Evolutionary conservation across 2,329 filamentous ascomycete genomes (phyloP).

Genomic region (Rhynchosporium graminicola): DNA sequence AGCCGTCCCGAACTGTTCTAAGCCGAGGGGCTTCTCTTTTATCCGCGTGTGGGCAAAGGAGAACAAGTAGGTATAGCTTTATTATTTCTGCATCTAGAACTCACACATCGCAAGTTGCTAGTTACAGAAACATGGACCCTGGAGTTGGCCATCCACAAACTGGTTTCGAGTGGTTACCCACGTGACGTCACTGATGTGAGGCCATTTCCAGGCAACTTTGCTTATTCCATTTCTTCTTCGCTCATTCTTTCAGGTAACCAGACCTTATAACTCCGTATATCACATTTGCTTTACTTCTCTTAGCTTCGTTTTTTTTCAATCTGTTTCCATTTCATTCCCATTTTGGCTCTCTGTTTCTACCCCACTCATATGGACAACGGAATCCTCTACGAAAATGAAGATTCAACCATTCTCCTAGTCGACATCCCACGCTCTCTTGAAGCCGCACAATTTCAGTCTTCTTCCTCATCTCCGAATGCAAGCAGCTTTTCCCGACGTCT

Average conservation of each 20-base stretch:
- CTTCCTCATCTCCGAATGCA: background rate
- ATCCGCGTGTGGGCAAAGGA: constrained; percentile 4
- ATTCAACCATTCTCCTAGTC: constrained; percentile 56
- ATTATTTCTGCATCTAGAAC: background rate
- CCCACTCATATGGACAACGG: constrained; percentile 21
- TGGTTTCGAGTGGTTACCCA: background rate
- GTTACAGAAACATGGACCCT: no score
- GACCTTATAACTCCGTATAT: background rate
- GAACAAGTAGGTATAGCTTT: background rate
- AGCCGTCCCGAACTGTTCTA: background rate
- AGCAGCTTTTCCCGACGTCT: constrained; percentile 21
- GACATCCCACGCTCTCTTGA: constrained; percentile 73
- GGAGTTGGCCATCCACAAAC: no score
- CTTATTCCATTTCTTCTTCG: background rate
- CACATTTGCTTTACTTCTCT: background rate
- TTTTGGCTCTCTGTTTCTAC: background rate
- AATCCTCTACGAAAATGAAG: constrained; percentile 56
- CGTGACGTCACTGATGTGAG: background rate
- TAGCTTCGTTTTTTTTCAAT: background rate
- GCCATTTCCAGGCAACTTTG: background rate
- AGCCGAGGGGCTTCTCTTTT: constrained; percentile 3
- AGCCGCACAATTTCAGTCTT: constrained; percentile 52
- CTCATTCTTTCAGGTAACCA: background rate
- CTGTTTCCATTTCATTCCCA: background rate
- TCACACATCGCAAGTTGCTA: no score